phyloP scores from a whole-genome alignment of 345 rosid species.

The Citrus reticulata region DNA sequence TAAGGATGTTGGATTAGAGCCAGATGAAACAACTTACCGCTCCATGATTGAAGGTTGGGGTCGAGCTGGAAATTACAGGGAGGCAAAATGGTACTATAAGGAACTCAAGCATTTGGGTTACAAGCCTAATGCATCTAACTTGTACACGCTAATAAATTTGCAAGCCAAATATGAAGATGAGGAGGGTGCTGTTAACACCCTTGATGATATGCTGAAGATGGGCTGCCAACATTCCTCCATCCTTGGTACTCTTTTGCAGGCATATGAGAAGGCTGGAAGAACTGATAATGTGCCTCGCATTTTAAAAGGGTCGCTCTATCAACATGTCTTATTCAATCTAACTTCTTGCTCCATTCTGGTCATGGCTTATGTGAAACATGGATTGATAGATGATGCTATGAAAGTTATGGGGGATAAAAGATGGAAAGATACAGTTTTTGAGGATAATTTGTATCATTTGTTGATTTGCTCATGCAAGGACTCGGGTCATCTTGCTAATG shows the following conservation, averaged over 20 bases:
- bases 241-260: conserved; percentile 64
- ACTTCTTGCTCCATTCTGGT: conserved; percentile 77
- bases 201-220: conserved; percentile 66
- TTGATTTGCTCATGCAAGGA: conserved; percentile 87
- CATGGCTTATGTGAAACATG: conserved; percentile 78
- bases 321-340: conserved; percentile 59
- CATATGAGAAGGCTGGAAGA: conserved; percentile 68
- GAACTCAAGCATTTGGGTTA: conserved; percentile 65
- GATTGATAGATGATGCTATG: conserved; percentile 65
- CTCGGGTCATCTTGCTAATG: conserved; percentile 50
- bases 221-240: conserved; percentile 73
- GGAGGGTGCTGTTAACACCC: conserved; percentile 52
- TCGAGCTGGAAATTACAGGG: conserved; percentile 44
- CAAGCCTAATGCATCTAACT: conserved; percentile 76
- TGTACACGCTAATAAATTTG: conserved; percentile 69
- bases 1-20: conserved; percentile 47
- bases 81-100: conserved; percentile 50
- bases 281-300: conserved; percentile 55
- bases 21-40: conserved; percentile 82
- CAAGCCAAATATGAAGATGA: conserved; percentile 71
- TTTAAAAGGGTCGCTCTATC: conserved; percentile 58
- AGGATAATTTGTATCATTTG: conserved; percentile 81
- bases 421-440: conserved; percentile 79
- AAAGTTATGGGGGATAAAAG: conserved; percentile 47
- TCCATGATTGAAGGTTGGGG: conserved; percentile 99